Percentiles rank a stretch among this genome's conserved stretches.
These are phyloP conservation scores for Suillus variegatus DNA, from an alignment of 768 basidiomycete genomes.

Conservation along the genomic window DNA sequence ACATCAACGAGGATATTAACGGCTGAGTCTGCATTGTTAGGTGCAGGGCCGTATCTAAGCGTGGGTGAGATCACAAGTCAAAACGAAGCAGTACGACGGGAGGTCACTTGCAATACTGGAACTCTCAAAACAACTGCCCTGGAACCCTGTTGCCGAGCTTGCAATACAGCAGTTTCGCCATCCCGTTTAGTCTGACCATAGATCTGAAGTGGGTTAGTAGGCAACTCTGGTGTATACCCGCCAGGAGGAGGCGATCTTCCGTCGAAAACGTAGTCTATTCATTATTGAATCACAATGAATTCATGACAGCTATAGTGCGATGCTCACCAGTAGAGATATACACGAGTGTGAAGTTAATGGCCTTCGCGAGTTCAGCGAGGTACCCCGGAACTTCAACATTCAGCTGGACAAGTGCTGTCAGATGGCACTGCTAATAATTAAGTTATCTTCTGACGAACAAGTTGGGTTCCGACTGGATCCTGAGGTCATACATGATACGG, in stretches of 20 bases:
- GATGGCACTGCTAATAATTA: background rate
- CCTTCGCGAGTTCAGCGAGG: slow-evolving; percentile 66
- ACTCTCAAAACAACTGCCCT: slow-evolving; percentile 77
- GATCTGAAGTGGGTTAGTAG: slow-evolving; percentile 81
- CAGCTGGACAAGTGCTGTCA: slow-evolving; percentile 46
- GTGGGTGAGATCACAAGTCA: slow-evolving; percentile 9
- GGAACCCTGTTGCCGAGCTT: slow-evolving; percentile 46
- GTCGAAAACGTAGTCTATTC: slow-evolving; percentile 91
- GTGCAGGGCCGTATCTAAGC: slow-evolving; percentile 81
- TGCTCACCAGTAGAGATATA: slow-evolving; percentile 88
- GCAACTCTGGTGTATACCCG: slow-evolving; percentile 66
- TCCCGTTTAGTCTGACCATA: slow-evolving; percentile 88
- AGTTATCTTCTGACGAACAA: slow-evolving; percentile 42
- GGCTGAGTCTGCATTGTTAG: slow-evolving; percentile 84
- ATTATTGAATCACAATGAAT: slow-evolving; percentile 8
- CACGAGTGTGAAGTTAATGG: slow-evolving; percentile 68
- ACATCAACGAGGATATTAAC: slow-evolving; percentile 88
- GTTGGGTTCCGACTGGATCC: slow-evolving; percentile 69
- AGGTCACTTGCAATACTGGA: slow-evolving; percentile 72
- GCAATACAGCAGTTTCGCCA: slow-evolving; percentile 79
- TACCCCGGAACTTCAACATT: slow-evolving; percentile 76
- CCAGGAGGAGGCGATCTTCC: slow-evolving; percentile 76
- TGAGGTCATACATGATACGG: slow-evolving; percentile 25
- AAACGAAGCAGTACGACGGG: background rate
- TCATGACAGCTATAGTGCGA: slow-evolving; percentile 10